These are phyloP conservation scores for Xanthoceras sorbifolium DNA, from an alignment of 345 rosid species.

Conservation along the genomic window DNA sequence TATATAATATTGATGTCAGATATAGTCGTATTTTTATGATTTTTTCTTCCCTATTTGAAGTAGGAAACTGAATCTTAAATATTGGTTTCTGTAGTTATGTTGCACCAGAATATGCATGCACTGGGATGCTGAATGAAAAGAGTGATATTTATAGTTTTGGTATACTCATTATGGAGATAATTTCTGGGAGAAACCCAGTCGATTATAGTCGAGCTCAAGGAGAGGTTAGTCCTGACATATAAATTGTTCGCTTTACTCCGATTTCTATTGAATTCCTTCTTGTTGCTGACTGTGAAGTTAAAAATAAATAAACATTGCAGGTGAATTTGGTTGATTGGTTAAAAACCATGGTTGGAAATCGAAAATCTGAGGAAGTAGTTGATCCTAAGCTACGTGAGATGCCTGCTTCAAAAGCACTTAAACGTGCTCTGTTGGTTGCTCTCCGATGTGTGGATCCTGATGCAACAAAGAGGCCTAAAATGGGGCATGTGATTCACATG, in stretches of 20 bases:
- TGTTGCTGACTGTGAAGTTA: conserved; percentile 16
- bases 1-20: background rate
- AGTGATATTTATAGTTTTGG: conserved; percentile 96
- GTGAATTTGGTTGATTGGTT: conserved; percentile 95
- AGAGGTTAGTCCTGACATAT: conserved; percentile 56
- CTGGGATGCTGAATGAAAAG: conserved; percentile 93
- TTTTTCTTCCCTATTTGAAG: background rate
- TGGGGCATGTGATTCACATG: conserved; percentile 98
- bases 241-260: background rate
- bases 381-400: conserved; percentile 84
- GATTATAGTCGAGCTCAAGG: conserved; percentile 87
- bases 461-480: conserved; percentile 91
- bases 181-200: conserved; percentile 87
- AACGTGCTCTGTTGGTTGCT: conserved; percentile 81
- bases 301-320: conserved; percentile 41
- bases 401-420: conserved; percentile 89
- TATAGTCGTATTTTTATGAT: background rate
- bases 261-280: background rate
- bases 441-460: conserved; percentile 95
- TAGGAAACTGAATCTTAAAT: conserved; percentile 13
- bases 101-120: conserved; percentile 98
- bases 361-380: conserved; percentile 86
- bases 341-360: conserved; percentile 79
- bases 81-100: conserved; percentile 60
- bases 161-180: conserved; percentile 86